Evolutionary conservation across 176 grass and related monocot species (phyloP).

Genomic region (Oryza officinalis): DNA sequence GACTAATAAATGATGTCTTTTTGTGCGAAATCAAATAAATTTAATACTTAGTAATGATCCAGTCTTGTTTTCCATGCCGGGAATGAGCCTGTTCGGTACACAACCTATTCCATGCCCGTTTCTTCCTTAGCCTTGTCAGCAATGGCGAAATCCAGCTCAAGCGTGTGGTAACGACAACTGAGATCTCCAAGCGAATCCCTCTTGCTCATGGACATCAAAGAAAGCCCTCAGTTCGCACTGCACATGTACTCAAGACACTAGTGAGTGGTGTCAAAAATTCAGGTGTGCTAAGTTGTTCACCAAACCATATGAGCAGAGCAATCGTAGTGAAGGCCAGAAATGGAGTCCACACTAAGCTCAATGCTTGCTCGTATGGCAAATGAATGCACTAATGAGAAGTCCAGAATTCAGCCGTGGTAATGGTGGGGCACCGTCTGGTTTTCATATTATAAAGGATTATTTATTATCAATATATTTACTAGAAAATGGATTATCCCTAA

Average conservation of each 20-base stretch:
- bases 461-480: neutral
- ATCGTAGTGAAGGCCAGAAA: slow-evolving; percentile 40
- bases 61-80: no score
- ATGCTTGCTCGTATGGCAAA: slow-evolving; percentile 59
- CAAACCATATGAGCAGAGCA: slow-evolving; percentile 47
- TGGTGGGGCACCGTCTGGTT: slow-evolving; percentile 38
- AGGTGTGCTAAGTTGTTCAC: neutral
- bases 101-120: slow-evolving; percentile 33
- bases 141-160: slow-evolving; percentile 54
- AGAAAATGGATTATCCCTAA: neutral
- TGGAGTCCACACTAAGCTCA: slow-evolving; percentile 47
- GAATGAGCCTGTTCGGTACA: neutral
- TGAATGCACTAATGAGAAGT: slow-evolving; percentile 65
- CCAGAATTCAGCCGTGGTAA: slow-evolving; percentile 58
- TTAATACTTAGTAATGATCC: no score
- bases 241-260: neutral
- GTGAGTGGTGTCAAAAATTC: no score
- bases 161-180: slow-evolving; percentile 43
- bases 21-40: no score
- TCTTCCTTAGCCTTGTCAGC: slow-evolving; percentile 51
- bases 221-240: slow-evolving; percentile 63
- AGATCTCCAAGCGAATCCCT: slow-evolving; percentile 56
- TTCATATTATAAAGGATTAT: neutral
- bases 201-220: slow-evolving; percentile 61
- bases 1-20: no score